Evolutionary conservation across 2,329 filamentous ascomycete species (phyloP).

Genomic region (Epichloe baconii): DNA sequence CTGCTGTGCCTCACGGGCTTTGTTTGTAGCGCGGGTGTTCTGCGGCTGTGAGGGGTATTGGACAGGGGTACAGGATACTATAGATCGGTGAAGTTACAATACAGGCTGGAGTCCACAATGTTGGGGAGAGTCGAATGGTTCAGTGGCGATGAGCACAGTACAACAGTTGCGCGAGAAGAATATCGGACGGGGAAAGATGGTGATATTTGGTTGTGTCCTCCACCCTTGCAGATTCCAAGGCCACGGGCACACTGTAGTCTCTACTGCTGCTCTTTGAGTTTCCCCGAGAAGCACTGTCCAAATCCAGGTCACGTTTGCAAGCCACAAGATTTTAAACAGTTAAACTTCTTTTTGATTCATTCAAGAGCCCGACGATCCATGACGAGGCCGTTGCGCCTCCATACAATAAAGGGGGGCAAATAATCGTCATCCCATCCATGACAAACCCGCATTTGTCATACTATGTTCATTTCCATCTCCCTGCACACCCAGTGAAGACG

Average conservation of each 20-base stretch:
- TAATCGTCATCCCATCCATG: background rate
- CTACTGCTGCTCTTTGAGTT: background rate
- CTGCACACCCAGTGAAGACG: constrained; percentile 27
- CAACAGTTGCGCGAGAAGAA: no score
- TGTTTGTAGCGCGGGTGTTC: background rate
- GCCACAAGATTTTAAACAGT: constrained; percentile 4
- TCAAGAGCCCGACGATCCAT: constrained; percentile 21
- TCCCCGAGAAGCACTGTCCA: background rate
- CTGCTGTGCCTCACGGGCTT: background rate
- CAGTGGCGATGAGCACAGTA: no score
- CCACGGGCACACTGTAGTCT: background rate
- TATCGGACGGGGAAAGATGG: no score
- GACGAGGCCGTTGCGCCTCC: constrained; percentile 24
- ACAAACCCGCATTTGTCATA: background rate
- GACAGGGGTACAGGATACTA: no score
- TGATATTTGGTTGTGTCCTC: no score
- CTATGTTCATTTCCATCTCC: constrained; percentile 8
- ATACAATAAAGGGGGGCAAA: background rate
- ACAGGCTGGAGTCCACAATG: no score
- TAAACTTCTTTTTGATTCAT: constrained; percentile 22
- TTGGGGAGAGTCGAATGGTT: no score
- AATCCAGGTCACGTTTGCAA: background rate
- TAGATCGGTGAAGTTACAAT: no score
- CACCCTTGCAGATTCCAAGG: no score
- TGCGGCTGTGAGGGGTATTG: background rate